phyloP scores from a whole-genome alignment of 148 eudicot genomes.

The Rhododendron griersonianum region DNA sequence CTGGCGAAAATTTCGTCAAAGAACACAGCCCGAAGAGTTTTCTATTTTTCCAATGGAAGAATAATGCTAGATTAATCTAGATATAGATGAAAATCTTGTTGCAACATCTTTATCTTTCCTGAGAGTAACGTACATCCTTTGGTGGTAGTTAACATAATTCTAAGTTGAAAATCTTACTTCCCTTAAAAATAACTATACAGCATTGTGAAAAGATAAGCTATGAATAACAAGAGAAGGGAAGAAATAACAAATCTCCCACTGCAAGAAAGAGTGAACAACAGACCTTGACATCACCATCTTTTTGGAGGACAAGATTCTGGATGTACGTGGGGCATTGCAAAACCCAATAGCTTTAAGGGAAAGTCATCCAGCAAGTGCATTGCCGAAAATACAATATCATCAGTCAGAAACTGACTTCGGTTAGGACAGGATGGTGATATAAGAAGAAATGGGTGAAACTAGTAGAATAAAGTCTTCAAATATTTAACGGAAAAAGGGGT shows the following conservation, averaged over 20 bases:
- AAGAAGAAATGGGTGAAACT: background rate
- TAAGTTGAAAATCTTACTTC: constrained; percentile 2
- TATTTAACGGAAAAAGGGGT: background rate
- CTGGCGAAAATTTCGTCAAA: background rate
- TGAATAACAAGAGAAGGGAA: background rate
- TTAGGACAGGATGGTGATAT: background rate
- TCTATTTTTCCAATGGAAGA: constrained; percentile 21
- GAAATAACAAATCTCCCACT: background rate
- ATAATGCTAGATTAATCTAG: constrained; percentile 20
- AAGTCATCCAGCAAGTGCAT: background rate
- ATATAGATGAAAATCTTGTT: constrained; percentile 18
- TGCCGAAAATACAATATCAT: background rate
- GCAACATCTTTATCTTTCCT: constrained; percentile 24
- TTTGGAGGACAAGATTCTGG: background rate
- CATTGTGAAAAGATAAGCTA: background rate
- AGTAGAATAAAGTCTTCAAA: background rate
- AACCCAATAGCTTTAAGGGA: background rate
- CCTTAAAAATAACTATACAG: background rate
- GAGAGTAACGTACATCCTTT: constrained; percentile 13
- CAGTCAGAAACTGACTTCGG: background rate
- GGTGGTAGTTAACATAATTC: constrained; percentile 19
- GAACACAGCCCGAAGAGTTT: constrained; percentile 19
- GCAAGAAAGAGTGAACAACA: constrained; percentile 3
- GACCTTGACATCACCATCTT: background rate
- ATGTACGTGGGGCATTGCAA: background rate